A percentile compares a stretch with the other conserved stretches of the same genome.
Conservation (phyloP, 106 monocot species). For the Dendrobium chrysotoxum region DNA sequence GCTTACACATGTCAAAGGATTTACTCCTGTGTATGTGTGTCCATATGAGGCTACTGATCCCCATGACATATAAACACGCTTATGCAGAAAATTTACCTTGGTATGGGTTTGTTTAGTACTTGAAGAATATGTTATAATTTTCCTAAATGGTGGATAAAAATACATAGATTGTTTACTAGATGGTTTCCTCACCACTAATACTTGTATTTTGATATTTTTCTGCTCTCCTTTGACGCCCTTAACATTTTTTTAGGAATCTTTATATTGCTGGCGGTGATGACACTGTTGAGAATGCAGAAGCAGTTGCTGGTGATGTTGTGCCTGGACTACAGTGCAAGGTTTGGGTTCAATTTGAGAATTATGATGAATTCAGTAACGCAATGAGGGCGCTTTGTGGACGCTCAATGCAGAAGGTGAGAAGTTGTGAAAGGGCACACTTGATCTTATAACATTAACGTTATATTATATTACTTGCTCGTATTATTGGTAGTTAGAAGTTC, state of each 20-base stretch:
- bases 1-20: no score
- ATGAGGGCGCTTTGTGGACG: conserved; percentile 70
- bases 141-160: neutral
- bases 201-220: neutral
- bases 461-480: no score
- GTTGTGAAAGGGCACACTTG: neutral
- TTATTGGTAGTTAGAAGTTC: no score
- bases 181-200: neutral
- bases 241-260: conserved; percentile 57
- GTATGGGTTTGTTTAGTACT: neutral
- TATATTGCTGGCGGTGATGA: conserved; percentile 67
- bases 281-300: conserved; percentile 35
- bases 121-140: neutral
- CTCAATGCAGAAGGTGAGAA: conserved; percentile 74
- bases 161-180: neutral
- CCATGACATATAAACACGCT: neutral
- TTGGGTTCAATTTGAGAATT: conserved; percentile 76
- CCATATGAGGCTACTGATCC: no score
- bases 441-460: neutral
- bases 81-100: neutral
- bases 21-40: no score
- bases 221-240: neutral
- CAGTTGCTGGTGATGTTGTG: conserved; percentile 32
- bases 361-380: conserved; percentile 70
- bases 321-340: conserved; percentile 85